Evolutionary conservation across 208 protist genomes (phyloP), one percentile per base, ranked within the genome.

Genomic region (Crithidia bombi): DNA sequence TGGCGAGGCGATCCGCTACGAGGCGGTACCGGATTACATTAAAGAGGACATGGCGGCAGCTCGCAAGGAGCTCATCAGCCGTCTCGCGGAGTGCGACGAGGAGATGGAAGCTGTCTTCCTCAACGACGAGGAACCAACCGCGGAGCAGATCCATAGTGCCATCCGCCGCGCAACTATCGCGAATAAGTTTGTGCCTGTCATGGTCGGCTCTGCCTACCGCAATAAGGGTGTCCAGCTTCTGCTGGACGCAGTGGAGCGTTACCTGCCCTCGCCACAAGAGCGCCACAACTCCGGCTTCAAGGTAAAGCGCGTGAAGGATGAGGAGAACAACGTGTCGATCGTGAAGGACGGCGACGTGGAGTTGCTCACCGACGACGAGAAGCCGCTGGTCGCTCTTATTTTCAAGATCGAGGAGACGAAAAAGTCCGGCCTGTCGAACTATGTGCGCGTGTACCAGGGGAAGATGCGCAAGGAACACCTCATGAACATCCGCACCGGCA

Each of bases 181-280:
- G 7, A 93, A 95, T 71, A 98, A 93, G 69, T 99, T 99, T 75
- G 87, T 96, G 17, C 98, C 99, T 15, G 98, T 99, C 26, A 78
- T 98, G 58, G 85, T 98, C 71, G 98, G 97, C 52, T 98, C 96
- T 5, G 99, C 99, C 10, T 98, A 99, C 84, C 98, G 98, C 65
- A 99, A 99, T 84, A 99, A 98, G 61, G 99, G 99, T 30, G 94
- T 99, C 30, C 99, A 99, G 79, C 83, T 96, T 30, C 90, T 99
- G 67, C 91, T 99, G 14, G 98, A 99, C 74, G 98, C 87, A 30
- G 92, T 99, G 9, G 78, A 96, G 47, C 84, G 89, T 46, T 99
- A 98, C 83, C 89, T 99, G 58, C 98, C 98, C 26, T 93, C 90
- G 32, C 98, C 98, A 38, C 59, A 85, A 14, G 97, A 99, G 77